Percentiles rank a stretch among this genome's conserved stretches.
phyloP scores from a whole-genome alignment of 768 basidiomycete genomes.

The Chalciporus chontae region DNA sequence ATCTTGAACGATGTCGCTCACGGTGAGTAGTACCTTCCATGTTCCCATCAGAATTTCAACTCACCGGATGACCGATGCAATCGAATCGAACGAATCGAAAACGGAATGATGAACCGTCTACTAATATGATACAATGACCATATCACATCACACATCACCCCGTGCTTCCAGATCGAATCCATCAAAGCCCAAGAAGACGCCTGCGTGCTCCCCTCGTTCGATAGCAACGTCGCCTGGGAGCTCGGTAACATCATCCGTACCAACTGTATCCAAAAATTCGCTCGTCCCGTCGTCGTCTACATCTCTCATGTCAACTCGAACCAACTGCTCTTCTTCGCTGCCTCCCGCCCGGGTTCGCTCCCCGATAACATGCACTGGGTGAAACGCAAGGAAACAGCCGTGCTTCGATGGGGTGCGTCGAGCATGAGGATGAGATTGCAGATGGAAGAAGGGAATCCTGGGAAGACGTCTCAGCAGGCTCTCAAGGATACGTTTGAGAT shows the following conservation, averaged over 20 bases:
- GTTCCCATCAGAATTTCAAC: not conserved
- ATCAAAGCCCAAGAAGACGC: constrained; percentile 24
- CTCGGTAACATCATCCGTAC: constrained; percentile 28
- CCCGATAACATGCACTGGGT: constrained; percentile 33
- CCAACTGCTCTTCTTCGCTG: constrained; percentile 32
- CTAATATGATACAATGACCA: no score
- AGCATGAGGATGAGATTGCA: constrained; percentile 23
- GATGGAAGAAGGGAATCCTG: not conserved
- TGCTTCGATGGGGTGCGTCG: constrained; percentile 31
- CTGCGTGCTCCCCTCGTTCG: constrained; percentile 26
- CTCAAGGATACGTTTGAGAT: constrained; percentile 22
- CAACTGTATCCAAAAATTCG: constrained; percentile 14
- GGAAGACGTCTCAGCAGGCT: constrained; percentile 3
- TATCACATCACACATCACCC: no score
- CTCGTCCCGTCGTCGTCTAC: constrained; percentile 25
- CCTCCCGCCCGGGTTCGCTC: constrained; percentile 26
- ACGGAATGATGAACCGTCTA: no score
- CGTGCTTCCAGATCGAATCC: constrained; percentile 19
- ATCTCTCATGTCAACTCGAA: constrained; percentile 27
- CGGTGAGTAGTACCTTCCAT: constrained; percentile 1
- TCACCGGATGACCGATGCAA: not conserved
- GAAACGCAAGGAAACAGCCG: constrained; percentile 31
- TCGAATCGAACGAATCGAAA: no score
- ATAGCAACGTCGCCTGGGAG: constrained; percentile 33
- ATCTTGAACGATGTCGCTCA: constrained; percentile 9